A percentile compares a stretch with the other conserved stretches of the same genome.
Conservation (phyloP, 805 yeast genomes). For the Candida fluviatilis region DNA sequence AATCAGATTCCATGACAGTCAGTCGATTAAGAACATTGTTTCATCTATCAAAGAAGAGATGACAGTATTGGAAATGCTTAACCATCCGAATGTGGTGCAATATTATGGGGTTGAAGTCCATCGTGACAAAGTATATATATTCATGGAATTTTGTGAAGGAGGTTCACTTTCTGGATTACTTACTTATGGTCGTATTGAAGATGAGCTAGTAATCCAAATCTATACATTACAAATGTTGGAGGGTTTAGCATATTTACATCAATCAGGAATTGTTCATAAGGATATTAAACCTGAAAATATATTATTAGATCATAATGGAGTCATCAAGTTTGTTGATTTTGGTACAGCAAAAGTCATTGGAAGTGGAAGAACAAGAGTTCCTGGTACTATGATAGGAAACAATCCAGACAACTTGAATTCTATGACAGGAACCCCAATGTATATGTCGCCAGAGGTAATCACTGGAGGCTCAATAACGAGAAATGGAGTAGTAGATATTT, state of each 20-base stretch:
- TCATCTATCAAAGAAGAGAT: slow-evolving; percentile 93
- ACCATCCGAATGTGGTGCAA: slow-evolving; percentile 95
- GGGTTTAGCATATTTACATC: slow-evolving; percentile 92
- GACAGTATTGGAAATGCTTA: slow-evolving; percentile 91
- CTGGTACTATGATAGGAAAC: background rate
- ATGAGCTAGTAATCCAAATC: slow-evolving; percentile 86
- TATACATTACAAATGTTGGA: slow-evolving; percentile 90
- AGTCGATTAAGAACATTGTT: slow-evolving; percentile 76
- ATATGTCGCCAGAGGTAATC: slow-evolving; percentile 96
- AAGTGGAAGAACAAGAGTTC: slow-evolving; percentile 41
- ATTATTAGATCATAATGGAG: slow-evolving; percentile 84
- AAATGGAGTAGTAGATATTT: slow-evolving; percentile 75
- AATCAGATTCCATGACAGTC: slow-evolving; percentile 83
- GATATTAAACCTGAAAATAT: slow-evolving; percentile 96
- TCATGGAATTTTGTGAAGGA: slow-evolving; percentile 97
- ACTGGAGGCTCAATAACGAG: slow-evolving; percentile 65
- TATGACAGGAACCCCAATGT: slow-evolving; percentile 96
- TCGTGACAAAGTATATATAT: slow-evolving; percentile 88
- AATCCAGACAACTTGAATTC: slow-evolving; percentile 35
- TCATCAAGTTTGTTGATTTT: slow-evolving; percentile 92
- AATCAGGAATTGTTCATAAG: slow-evolving; percentile 92
- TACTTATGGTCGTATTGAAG: slow-evolving; percentile 92
- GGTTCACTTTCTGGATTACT: slow-evolving; percentile 85
- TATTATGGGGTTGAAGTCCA: slow-evolving; percentile 97
- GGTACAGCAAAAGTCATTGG: slow-evolving; percentile 95